Base-by-base conservation (phyloP, 441 rosid genomes). In the Eutrema salsugineum region DNA sequence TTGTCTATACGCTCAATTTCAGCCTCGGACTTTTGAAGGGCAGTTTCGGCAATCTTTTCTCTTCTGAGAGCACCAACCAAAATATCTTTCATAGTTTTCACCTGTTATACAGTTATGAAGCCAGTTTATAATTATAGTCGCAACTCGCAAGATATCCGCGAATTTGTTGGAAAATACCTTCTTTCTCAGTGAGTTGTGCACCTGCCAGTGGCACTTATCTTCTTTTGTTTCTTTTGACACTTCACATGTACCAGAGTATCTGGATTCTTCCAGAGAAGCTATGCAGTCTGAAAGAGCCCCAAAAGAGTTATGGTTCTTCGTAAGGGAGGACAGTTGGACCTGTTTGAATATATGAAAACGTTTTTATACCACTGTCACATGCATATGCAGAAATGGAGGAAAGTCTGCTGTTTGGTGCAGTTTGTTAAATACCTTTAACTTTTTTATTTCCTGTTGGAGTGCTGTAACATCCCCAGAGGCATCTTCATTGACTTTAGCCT, bases 401-500 rank as follows among this genome's bases (percentile, higher is more conserved):
- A 76, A 64, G 0, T 15, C 28, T 49, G 5, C 63, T 76, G 57
- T 64, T 49, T 64, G 56, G 62, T 51, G 63, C 53, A 70, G 61
- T 19, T 46, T 49, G 40, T 42, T 39, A 28, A 24, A 33, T 80
- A 87, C 97, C 95, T 94, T 90, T 32, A 94, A 78, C 35, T 85
- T 88, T 79, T 82, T 89, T 77, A 94, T 88, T 85, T 94, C 91
- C 66, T 78, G 90, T 77, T 94, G 97, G 72, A 94, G 84, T 54
- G 95, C 89, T 66, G 80, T 73, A 46, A 88, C 90, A 78, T 94
- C 97, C 59, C 97, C 97, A 7, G 97, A 88, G 76, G 97, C 95
- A 83, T 94, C 97, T 86, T 91, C 99, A 46, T 94, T 94, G 70
- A 94, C 97, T 80, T 85, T 85, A 76, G 99, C 99, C 99, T 94